phyloP scores from a whole-genome alignment of 2,329 filamentous ascomycete genomes.

The Fusarium paranaense region DNA sequence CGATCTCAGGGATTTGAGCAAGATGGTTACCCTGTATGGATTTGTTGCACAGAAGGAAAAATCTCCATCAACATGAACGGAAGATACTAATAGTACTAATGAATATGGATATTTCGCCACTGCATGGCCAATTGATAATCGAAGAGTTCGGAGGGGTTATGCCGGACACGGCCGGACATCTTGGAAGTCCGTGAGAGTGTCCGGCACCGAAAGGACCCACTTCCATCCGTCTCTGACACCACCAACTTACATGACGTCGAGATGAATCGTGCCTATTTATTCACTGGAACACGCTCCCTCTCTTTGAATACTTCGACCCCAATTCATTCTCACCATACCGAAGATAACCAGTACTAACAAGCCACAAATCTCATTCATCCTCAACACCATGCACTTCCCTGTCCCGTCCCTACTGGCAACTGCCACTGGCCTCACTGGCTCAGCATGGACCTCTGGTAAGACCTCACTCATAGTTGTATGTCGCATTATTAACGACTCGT shows the following conservation, averaged over 20 bases:
- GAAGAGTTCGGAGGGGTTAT: background rate
- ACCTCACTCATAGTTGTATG: background rate
- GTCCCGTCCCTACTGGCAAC: slow-evolving; percentile 49
- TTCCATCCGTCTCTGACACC: slow-evolving; percentile 5
- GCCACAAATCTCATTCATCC: background rate
- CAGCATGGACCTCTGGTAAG: slow-evolving; percentile 53
- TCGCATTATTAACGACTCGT: background rate
- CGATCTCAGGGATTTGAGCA: slow-evolving; percentile 34
- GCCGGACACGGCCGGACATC: slow-evolving; percentile 31
- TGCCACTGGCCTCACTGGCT: slow-evolving; percentile 53
- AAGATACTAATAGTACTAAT: background rate
- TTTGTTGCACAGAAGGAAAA: slow-evolving; percentile 33
- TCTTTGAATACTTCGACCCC: background rate
- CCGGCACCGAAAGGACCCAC: slow-evolving; percentile 33
- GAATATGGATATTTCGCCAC: background rate
- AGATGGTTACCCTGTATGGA: slow-evolving; percentile 39
- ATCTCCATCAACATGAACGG: background rate
- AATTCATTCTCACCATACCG: background rate
- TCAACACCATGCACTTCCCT: slow-evolving; percentile 37
- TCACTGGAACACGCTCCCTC: background rate
- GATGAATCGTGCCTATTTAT: background rate
- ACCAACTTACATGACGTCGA: slow-evolving; percentile 4
- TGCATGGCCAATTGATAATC: background rate
- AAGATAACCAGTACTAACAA: background rate
- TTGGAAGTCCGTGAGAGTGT: slow-evolving; percentile 37